Evolutionary conservation across 1,284 basidiomycete genomes (phyloP).

Genomic region (Melampsora larici-populina): DNA sequence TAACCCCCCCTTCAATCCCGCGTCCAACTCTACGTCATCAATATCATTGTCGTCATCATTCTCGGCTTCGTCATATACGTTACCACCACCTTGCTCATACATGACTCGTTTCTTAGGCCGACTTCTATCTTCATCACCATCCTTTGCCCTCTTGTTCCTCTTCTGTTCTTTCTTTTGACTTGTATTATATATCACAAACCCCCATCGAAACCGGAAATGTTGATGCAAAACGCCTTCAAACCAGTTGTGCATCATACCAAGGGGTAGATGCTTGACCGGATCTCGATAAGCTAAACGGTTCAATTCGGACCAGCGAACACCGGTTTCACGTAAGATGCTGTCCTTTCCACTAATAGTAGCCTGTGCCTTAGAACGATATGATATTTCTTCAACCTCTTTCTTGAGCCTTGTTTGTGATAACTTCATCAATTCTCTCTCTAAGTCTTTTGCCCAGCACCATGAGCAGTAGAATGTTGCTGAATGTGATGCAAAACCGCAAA

Average conservation of each 20-base stretch:
- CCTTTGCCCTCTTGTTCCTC: too few relatives aligned
- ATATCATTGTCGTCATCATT: not conserved
- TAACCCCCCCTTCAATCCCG: not conserved
- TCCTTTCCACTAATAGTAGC: too few relatives aligned
- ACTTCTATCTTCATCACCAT: not conserved
- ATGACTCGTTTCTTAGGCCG: not conserved
- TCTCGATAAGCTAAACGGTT: constrained; percentile 18
- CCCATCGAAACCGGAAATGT: constrained; percentile 14
- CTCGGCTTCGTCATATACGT: not conserved
- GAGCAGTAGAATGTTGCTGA: constrained; percentile 25
- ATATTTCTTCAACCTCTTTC: too few relatives aligned
- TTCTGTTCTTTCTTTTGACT: too few relatives aligned
- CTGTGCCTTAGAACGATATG: too few relatives aligned
- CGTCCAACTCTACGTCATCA: not conserved
- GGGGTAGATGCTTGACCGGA: not conserved
- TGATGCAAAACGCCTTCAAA: constrained; percentile 15
- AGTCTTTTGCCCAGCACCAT: not conserved
- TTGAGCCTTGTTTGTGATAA: too few relatives aligned
- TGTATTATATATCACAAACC: not conserved
- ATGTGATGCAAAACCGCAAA: constrained; percentile 14
- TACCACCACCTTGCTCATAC: not conserved
- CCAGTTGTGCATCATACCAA: constrained; percentile 33
- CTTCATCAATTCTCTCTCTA: not conserved
- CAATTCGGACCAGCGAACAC: constrained; percentile 26
- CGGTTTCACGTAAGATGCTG: not conserved